These are phyloP conservation scores for Borealophlyctis nickersoniae DNA, from an alignment of 192 early-diverging fungal genomes.

Conservation along the genomic window DNA sequence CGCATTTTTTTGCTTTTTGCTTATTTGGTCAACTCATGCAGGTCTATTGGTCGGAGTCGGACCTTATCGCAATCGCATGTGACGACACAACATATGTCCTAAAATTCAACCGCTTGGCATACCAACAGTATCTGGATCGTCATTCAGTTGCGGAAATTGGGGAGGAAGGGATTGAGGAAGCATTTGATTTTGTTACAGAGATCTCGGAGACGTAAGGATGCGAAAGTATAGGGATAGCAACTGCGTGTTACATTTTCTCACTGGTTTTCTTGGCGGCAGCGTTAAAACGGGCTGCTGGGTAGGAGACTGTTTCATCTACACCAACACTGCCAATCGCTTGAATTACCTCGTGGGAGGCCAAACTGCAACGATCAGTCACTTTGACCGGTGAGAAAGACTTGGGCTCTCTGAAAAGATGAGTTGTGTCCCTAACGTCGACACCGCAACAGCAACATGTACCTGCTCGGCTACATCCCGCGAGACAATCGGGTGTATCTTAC, in stretches of 20 bases:
- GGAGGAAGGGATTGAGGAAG: slow-evolving; percentile 96
- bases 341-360: slow-evolving; percentile 96
- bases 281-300: slow-evolving; percentile 96
- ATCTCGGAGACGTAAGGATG: slow-evolving; percentile 70
- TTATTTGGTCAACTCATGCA: slow-evolving; percentile 24
- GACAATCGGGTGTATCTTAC: slow-evolving; percentile 92
- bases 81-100: slow-evolving; percentile 94
- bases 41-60: slow-evolving; percentile 93
- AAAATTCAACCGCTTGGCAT: slow-evolving; percentile 88
- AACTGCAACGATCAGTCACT: slow-evolving; percentile 92
- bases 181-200: slow-evolving; percentile 92
- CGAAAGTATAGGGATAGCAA: neutral
- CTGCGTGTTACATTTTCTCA: slow-evolving; percentile 3
- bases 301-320: slow-evolving; percentile 99
- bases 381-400: slow-evolving; percentile 81
- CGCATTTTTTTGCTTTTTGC: neutral
- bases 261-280: slow-evolving; percentile 39
- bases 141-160: slow-evolving; percentile 60
- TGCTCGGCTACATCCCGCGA: slow-evolving; percentile 89
- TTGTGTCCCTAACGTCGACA: slow-evolving; percentile 13
- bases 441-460: slow-evolving; percentile 68
- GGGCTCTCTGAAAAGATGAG: slow-evolving; percentile 1
- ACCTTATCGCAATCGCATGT: slow-evolving; percentile 87
- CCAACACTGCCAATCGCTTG: slow-evolving; percentile 82
- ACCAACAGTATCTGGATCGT: slow-evolving; percentile 67